phyloP scores from a whole-genome alignment of 2,329 filamentous ascomycete genomes.

The Fusarium brevicatenulatum region DNA sequence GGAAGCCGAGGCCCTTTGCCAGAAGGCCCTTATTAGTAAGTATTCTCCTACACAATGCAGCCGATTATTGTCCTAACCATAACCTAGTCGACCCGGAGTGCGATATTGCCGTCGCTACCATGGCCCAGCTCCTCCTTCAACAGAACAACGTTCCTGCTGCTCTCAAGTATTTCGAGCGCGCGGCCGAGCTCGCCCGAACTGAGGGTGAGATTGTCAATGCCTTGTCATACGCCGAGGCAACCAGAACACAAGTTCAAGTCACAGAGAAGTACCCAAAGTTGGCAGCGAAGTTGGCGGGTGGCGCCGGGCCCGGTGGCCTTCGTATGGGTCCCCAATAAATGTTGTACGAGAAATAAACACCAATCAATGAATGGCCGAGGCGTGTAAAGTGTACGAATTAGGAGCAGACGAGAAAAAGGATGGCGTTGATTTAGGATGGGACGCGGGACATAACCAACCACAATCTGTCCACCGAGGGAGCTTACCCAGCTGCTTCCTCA shows the following conservation, averaged over 20 bases:
- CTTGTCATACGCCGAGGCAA: constrained; percentile 95
- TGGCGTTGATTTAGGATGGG: constrained; percentile 34
- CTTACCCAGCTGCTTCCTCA: constrained; percentile 33
- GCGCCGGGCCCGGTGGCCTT: constrained; percentile 49
- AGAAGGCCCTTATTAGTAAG: constrained; percentile 96
- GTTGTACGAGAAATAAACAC: constrained; percentile 36
- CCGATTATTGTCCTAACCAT: constrained; percentile 47
- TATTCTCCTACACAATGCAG: constrained; percentile 38
- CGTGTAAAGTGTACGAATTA: constrained; percentile 46
- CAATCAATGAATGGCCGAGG: constrained; percentile 27
- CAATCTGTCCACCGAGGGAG: constrained; percentile 26
- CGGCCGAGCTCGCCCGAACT: constrained; percentile 91
- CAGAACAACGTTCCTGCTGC: constrained; percentile 97
- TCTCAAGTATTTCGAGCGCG: constrained; percentile 95
- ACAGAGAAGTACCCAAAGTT: constrained; percentile 88
- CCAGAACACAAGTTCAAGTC: constrained; percentile 92
- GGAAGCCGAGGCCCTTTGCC: constrained; percentile 94
- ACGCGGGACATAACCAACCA: constrained; percentile 23
- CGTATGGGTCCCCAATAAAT: constrained; percentile 50
- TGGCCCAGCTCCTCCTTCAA: constrained; percentile 96
- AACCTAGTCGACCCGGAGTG: constrained; percentile 91
- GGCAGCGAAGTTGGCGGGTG: constrained; percentile 70
- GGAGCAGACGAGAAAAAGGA: constrained; percentile 34
- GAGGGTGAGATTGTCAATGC: constrained; percentile 97
- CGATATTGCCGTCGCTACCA: constrained; percentile 97